A percentile compares a stretch with the other conserved stretches of the same genome.
Evolutionary conservation across 441 rosid genomes (phyloP).

Genomic region (Brassica balearica): DNA sequence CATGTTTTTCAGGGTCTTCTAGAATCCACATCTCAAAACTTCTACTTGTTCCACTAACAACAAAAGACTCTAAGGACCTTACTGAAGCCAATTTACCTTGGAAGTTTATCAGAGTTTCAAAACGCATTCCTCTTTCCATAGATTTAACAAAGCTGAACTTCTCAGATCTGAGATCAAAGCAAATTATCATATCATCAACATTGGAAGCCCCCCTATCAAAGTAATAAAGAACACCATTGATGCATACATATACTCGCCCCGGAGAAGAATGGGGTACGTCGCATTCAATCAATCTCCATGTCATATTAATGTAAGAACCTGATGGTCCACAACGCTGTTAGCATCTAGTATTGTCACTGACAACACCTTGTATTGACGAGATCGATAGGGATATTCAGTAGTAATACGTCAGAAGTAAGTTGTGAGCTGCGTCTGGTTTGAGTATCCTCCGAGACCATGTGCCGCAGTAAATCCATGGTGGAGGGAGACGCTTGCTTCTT

Average conservation of each 20-base stretch:
- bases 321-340: background rate
- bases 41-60: background rate
- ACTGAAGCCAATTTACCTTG: background rate
- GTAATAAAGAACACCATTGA: background rate
- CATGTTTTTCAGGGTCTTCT: constrained; percentile 1
- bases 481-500: background rate
- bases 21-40: constrained; percentile 11
- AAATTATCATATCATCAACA: background rate
- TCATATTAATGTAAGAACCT: background rate
- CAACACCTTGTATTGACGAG: background rate
- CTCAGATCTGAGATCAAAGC: background rate
- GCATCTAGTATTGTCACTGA: background rate
- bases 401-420: background rate
- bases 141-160: background rate
- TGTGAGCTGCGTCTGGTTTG: background rate
- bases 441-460: background rate
- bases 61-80: background rate
- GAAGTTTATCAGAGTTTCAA: background rate
- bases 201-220: background rate
- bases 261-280: background rate
- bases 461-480: background rate
- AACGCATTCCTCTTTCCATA: background rate
- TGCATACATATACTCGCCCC: background rate
- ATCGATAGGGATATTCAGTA: background rate
- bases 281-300: background rate